phyloP scores from a whole-genome alignment of 139 green algal genomes.

The Spirogloea muscicola region DNA sequence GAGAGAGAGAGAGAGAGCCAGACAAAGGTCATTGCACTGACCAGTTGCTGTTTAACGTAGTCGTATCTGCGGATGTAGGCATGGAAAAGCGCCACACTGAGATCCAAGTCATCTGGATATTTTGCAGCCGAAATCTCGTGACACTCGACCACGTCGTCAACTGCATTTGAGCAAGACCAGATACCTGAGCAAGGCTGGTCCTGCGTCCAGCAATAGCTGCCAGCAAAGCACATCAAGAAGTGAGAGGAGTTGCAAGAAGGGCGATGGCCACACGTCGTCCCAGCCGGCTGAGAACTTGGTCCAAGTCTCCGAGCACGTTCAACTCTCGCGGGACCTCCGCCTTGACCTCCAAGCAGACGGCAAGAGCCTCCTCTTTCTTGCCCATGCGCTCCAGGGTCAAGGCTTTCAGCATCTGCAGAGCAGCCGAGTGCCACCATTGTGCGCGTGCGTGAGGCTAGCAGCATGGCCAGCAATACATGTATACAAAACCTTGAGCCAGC shows the following conservation, averaged over 20 bases:
- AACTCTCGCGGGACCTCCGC: slow-evolving; percentile 3
- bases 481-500: background rate
- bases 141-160: slow-evolving; percentile 27
- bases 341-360: slow-evolving; percentile 18
- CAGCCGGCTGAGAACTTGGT: slow-evolving; percentile 5
- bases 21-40: too few species aligned
- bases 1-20: too few species aligned
- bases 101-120: slow-evolving; percentile 17
- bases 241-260: too few species aligned
- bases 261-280: too few species aligned
- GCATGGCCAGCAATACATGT: background rate
- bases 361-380: slow-evolving; percentile 12
- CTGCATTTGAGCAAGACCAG: too few species aligned
- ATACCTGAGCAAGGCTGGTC: too few species aligned
- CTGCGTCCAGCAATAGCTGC: too few species aligned
- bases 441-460: background rate
- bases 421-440: background rate
- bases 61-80: slow-evolving; percentile 25
- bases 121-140: slow-evolving; percentile 9
- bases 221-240: too few species aligned
- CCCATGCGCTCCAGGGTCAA: slow-evolving; percentile 33
- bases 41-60: slow-evolving; percentile 42
- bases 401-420: slow-evolving; percentile 24
- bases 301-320: slow-evolving; percentile 8
- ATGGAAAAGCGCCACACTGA: slow-evolving; percentile 22